Percentiles rank a stretch among this genome's conserved stretches.
Evolutionary conservation across 1,284 basidiomycete species (phyloP).

Genomic region (Rhodotorula mucilaginosa): DNA sequence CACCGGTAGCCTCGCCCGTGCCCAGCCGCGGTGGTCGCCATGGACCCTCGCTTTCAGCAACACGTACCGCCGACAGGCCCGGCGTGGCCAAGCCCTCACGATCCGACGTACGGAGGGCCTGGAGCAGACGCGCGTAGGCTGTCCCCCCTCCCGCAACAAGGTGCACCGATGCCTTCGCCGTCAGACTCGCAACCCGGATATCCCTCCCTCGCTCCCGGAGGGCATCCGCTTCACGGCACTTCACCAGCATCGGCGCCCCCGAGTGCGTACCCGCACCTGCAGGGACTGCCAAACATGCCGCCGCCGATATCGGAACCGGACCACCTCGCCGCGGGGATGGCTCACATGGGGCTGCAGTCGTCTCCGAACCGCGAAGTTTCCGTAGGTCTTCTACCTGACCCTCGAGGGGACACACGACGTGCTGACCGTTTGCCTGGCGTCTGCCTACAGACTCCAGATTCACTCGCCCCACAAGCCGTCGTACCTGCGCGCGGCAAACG

Average conservation of each 20-base stretch:
- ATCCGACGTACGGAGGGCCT: background rate
- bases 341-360: conserved; percentile 11
- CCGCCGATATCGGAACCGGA: background rate
- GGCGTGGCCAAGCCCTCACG: background rate
- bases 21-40: background rate
- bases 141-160: background rate
- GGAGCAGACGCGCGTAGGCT: background rate
- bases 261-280: background rate
- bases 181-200: background rate
- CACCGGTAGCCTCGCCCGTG: too few relatives aligned
- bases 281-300: background rate
- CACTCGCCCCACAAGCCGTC: conserved; percentile 4
- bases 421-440: background rate
- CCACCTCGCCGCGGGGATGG: conserved; percentile 11
- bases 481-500: conserved; percentile 26
- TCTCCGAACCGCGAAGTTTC: background rate
- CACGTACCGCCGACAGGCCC: background rate
- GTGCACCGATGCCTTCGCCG: background rate
- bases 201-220: background rate
- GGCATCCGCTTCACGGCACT: background rate
- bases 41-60: conserved; percentile 12
- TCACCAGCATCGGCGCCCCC: background rate
- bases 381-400: background rate
- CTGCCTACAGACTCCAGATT: background rate
- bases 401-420: too few relatives aligned